These are phyloP conservation scores for Papilionanthe hybrid DNA, from an alignment of 116 monocot species.

Conservation along the genomic window DNA sequence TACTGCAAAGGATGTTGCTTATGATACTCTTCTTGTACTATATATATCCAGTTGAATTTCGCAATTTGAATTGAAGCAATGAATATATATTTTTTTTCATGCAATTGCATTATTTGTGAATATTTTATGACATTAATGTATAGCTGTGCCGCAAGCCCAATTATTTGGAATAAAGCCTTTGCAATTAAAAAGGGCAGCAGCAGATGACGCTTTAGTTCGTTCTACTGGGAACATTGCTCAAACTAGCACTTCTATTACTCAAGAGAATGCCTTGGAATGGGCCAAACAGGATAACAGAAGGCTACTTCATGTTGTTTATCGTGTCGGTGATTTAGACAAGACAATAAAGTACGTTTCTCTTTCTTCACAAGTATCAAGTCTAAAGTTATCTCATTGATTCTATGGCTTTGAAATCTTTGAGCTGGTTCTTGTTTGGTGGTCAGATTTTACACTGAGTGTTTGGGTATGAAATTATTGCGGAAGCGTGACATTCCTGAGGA, in stretches of 20 bases:
- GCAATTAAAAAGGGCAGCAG: conserved; percentile 13
- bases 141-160: conserved; percentile 21
- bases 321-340: conserved; percentile 86
- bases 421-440: conserved; percentile 1
- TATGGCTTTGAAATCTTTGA: conserved; percentile 3
- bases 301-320: conserved; percentile 88
- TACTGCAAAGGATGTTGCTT: background rate
- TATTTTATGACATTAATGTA: background rate
- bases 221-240: conserved; percentile 38
- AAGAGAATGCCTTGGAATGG: conserved; percentile 60
- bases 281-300: conserved; percentile 65
- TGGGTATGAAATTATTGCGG: conserved; percentile 83
- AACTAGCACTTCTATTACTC: conserved; percentile 37
- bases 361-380: background rate
- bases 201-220: conserved; percentile 16
- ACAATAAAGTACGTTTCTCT: conserved; percentile 63
- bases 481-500: conserved; percentile 86
- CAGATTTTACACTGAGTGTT: conserved; percentile 89
- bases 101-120: background rate
- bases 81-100: background rate
- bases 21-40: background rate
- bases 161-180: conserved; percentile 25
- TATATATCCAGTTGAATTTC: background rate
- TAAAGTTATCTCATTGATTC: background rate
- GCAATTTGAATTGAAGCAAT: background rate